These are phyloP conservation scores for Amaranthus cruentus DNA, from an alignment of 148 eudicot species.

Conservation along the genomic window DNA sequence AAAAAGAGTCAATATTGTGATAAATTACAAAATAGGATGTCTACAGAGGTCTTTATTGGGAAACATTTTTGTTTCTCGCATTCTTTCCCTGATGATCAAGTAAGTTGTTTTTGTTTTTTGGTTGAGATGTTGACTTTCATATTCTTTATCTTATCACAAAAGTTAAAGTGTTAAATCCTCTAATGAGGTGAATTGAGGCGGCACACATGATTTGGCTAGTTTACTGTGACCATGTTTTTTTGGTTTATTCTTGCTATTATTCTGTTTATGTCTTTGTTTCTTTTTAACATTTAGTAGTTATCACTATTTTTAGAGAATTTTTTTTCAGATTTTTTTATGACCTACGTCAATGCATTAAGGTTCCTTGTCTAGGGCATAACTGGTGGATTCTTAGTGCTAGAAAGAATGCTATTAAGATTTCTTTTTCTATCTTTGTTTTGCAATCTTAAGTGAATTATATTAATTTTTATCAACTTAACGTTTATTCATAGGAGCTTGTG, in stretches of 20 bases:
- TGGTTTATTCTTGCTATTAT: neutral
- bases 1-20: conserved; percentile 34
- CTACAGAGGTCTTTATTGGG: conserved; percentile 49
- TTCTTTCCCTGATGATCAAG: conserved; percentile 70
- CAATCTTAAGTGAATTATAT: neutral
- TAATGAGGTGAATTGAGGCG: neutral
- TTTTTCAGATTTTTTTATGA: neutral
- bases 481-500: neutral
- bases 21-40: conserved; percentile 31
- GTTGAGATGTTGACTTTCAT: neutral
- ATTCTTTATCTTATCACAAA: neutral
- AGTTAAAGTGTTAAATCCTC: neutral
- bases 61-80: conserved; percentile 57
- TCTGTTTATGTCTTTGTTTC: neutral
- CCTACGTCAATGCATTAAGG: neutral
- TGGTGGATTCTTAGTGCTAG: neutral
- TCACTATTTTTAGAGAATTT: neutral
- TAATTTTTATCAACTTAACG: neutral
- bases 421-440: too few relatives aligned
- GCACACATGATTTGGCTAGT: neutral
- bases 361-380: neutral
- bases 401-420: too few relatives aligned
- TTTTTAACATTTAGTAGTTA: neutral
- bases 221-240: neutral
- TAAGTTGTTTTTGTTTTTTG: conserved; percentile 28